These are phyloP conservation scores for Oryza brachyantha DNA, from an alignment of 176 grass and related monocot species.

Conservation along the genomic window DNA sequence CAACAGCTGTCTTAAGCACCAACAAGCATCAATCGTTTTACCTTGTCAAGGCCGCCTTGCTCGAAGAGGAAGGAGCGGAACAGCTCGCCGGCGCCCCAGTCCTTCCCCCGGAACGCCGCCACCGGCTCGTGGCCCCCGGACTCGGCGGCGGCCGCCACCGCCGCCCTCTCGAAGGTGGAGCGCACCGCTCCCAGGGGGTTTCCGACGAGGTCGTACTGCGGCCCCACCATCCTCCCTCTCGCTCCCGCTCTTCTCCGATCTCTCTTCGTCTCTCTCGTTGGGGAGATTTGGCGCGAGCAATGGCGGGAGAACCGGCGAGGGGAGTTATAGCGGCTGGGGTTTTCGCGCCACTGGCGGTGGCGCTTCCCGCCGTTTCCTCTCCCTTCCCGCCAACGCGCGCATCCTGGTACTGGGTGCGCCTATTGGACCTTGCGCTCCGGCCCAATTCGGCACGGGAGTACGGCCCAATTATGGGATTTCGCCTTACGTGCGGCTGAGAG, in stretches of 20 bases:
- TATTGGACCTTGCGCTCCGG: neutral
- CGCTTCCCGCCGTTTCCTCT: slow-evolving; percentile 39
- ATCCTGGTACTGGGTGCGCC: neutral
- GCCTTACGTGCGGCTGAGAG: no score
- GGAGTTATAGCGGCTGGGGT: slow-evolving; percentile 9
- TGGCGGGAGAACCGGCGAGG: neutral
- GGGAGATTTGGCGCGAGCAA: slow-evolving; percentile 1
- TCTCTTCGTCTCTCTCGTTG: neutral
- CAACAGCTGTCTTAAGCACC: neutral
- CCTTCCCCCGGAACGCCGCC: slow-evolving; percentile 71
- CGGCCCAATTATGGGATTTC: no score
- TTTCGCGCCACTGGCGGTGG: slow-evolving; percentile 52
- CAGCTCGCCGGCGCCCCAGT: slow-evolving; percentile 75
- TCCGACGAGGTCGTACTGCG: slow-evolving; percentile 73
- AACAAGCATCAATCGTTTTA: neutral
- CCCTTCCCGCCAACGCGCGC: slow-evolving; percentile 46
- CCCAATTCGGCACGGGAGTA: neutral
- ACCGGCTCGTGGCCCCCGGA: slow-evolving; percentile 47
- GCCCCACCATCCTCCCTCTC: slow-evolving; percentile 59
- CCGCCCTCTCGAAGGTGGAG: slow-evolving; percentile 73
- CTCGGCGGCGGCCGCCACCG: slow-evolving; percentile 32
- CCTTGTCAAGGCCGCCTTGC: slow-evolving; percentile 65
- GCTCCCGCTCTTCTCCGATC: slow-evolving; percentile 8
- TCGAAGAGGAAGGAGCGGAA: slow-evolving; percentile 87
- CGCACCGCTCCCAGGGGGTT: slow-evolving; percentile 88